Conservation (phyloP, 129 eudicot genomes). For the Lactuca sativa region DNA sequence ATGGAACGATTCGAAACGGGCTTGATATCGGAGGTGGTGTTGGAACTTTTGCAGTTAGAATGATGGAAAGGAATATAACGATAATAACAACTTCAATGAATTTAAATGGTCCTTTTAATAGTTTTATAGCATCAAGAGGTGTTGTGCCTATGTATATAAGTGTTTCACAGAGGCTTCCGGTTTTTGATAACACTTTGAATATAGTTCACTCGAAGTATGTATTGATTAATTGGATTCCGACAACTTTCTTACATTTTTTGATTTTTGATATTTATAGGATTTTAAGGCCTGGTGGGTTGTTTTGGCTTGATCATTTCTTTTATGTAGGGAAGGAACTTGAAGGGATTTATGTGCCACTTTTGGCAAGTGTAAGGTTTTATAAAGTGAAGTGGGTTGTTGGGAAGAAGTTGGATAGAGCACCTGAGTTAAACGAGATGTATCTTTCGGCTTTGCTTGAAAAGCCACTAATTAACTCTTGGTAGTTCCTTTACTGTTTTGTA, state of each 20-base stretch:
- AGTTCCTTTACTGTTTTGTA: slow-evolving; percentile 3
- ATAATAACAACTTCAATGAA: slow-evolving; percentile 61
- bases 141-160: slow-evolving; percentile 42
- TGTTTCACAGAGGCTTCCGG: slow-evolving; percentile 42
- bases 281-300: slow-evolving; percentile 70
- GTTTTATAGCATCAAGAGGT: slow-evolving; percentile 66
- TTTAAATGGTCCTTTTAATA: too few species aligned
- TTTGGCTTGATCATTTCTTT: slow-evolving; percentile 62
- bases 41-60: slow-evolving; percentile 63
- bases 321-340: slow-evolving; percentile 45
- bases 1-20: slow-evolving; percentile 53
- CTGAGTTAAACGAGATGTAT: slow-evolving; percentile 51
- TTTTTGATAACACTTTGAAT: slow-evolving; percentile 65
- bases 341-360: slow-evolving; percentile 45
- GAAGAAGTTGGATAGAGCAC: slow-evolving; percentile 53
- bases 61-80: slow-evolving; percentile 62
- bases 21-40: slow-evolving; percentile 71
- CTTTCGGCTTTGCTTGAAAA: slow-evolving; percentile 68
- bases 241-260: slow-evolving; percentile 50
- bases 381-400: slow-evolving; percentile 60
- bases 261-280: slow-evolving; percentile 62
- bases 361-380: slow-evolving; percentile 51
- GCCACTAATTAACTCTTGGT: slow-evolving; percentile 55
- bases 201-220: slow-evolving; percentile 74
- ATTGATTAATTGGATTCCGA: slow-evolving; percentile 70